Percentiles rank a stretch among this genome's conserved stretches.
phyloP scores from a whole-genome alignment of 2,329 filamentous ascomycete genomes.

The Ophioceras dolichostomum region DNA sequence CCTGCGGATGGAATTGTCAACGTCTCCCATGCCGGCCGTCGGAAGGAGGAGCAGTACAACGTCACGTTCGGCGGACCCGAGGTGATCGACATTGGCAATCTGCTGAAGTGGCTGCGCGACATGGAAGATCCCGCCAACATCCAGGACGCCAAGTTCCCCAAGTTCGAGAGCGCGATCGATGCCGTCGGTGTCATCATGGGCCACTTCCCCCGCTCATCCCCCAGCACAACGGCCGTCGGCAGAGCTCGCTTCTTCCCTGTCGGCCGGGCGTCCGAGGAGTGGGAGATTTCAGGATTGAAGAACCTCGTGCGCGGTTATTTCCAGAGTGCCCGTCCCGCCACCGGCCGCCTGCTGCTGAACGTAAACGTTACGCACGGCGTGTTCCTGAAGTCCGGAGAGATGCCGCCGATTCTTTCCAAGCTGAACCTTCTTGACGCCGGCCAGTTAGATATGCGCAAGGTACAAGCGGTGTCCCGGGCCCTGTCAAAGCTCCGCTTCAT shows the following conservation, averaged over 20 bases:
- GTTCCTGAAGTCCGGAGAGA: conserved; percentile 27
- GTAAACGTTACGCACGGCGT: conserved; percentile 41
- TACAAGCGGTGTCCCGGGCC: no score
- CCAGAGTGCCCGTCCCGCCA: conserved; percentile 39
- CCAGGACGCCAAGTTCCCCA: conserved; percentile 28
- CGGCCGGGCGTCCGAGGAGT: conserved; percentile 14
- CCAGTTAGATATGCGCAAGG: no score
- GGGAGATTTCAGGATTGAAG: conserved; percentile 13
- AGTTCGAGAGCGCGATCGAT: conserved; percentile 33
- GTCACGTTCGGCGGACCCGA: conserved; percentile 28
- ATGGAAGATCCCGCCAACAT: conserved; percentile 23
- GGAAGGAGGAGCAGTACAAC: conserved; percentile 19
- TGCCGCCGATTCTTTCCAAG: no score
- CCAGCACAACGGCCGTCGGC: conserved; percentile 27
- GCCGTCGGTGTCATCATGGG: conserved; percentile 41
- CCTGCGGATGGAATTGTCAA: conserved; percentile 19
- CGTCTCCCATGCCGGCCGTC: conserved; percentile 20
- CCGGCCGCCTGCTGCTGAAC: conserved; percentile 41
- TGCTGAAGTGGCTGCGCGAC: conserved; percentile 31
- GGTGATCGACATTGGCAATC: conserved; percentile 22
- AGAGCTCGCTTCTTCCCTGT: conserved; percentile 36
- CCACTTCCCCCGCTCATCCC: conserved; percentile 23
- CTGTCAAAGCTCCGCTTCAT: no score
- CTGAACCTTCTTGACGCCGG: no score
- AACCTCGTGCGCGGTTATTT: conserved; percentile 39